Evolutionary conservation across 2,329 filamentous ascomycete species (phyloP), one percentile per base, ranked within the genome.

Genomic region (Neurospora sp.): DNA sequence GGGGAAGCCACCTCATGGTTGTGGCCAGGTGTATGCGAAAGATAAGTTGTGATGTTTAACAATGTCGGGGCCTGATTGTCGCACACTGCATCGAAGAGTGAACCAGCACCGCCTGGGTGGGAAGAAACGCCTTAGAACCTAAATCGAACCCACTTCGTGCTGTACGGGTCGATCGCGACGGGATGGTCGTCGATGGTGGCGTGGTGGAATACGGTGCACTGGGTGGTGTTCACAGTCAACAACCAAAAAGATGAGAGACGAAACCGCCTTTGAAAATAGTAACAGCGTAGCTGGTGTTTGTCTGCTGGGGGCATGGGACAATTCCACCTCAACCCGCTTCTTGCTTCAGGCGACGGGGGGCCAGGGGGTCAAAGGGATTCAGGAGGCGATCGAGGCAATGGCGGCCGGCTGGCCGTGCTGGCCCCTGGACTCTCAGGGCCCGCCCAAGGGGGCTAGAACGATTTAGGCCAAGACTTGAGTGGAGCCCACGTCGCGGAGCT

Each of bases 1-100:
- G 78, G 71, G 84, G 77, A 69, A 83, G 75, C 68, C 84, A 78
- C 80, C 81, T 82, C 83, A 85, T 85, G 77, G 69, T 74, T 23
- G 66, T 67, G 52, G 52, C 52, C 52, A 17, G 28, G 15, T 36
- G 6, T 62, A 33, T 62, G 28, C 11, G 19, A 46, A 46, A 46
- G 46, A 62, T 62, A 62, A 62, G 52, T 36, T 17, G 52, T 62
- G 52, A 62, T 62, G 52, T 62, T 62, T 62, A 62, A 62, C 52
- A 62, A 62, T 62, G 52, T 62, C 52, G 52, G 52, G 52, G 52
- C 52, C 52, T 62, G 52, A 17, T 62, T 62, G 52, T 62, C 52
- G 52, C 52, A 62, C 52, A 62, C 52, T 33, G 52, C 52, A 62
- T 62, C 52, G 52, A 62, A 36, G 23, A 62, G 52, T 33, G 52